Evolutionary conservation across 371 early-diverging fungal species (phyloP).

Genomic region (Mortierella sp.): DNA sequence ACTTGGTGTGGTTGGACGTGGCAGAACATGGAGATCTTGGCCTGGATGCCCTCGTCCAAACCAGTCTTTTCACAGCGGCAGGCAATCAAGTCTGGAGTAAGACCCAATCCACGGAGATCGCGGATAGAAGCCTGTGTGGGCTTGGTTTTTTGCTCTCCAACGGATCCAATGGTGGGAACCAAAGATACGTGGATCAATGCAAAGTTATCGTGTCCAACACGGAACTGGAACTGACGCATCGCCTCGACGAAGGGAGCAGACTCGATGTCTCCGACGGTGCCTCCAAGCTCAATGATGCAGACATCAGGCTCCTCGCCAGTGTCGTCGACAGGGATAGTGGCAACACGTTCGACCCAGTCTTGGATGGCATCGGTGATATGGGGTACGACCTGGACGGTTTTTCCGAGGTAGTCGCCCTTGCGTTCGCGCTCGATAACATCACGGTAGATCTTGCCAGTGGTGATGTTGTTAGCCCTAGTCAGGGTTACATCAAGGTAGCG

Average conservation of each 20-base stretch:
- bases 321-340: constrained; percentile 86
- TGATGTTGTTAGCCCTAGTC: constrained; percentile 97
- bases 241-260: constrained; percentile 99
- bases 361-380: constrained; percentile 98
- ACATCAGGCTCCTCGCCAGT: constrained; percentile 94
- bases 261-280: constrained; percentile 99
- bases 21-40: constrained; percentile 99
- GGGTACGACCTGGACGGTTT: constrained; percentile 99
- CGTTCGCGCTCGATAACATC: constrained; percentile 97
- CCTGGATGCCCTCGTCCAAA: constrained; percentile 84
- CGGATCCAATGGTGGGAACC: constrained; percentile 96
- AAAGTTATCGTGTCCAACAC: constrained; percentile 98
- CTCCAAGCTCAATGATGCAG: constrained; percentile 99
- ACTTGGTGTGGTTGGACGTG: constrained; percentile 94
- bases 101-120: constrained; percentile 95
- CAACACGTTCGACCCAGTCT: constrained; percentile 97
- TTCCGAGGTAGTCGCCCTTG: constrained; percentile 97
- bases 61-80: constrained; percentile 89
- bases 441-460: constrained; percentile 98
- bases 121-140: constrained; percentile 97
- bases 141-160: constrained; percentile 99
- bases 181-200: constrained; percentile 98
- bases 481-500: constrained; percentile 96
- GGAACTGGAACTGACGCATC: constrained; percentile 98
- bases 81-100: constrained; percentile 98